These are phyloP conservation scores for Gastrolobium bilobum DNA, from an alignment of 306 rosid species.

Conservation along the genomic window DNA sequence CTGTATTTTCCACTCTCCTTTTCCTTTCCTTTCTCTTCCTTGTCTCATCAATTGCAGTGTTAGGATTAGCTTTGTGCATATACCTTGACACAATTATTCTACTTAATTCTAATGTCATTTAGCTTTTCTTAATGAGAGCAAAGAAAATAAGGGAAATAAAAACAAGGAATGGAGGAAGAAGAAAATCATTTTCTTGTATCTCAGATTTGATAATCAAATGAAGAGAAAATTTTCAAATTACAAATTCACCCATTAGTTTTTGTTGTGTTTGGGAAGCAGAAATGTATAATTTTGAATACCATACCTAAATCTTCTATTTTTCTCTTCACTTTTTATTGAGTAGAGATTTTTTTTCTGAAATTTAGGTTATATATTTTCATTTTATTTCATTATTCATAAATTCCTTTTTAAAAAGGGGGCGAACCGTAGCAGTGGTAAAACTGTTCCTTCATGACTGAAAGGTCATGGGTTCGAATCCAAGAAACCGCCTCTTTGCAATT, in stretches of 20 bases:
- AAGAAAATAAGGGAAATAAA: background rate
- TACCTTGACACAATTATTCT: background rate
- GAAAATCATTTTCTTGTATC: background rate
- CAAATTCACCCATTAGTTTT: background rate
- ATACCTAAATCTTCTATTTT: background rate
- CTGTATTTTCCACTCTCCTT: no score
- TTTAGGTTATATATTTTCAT: conserved; percentile 12
- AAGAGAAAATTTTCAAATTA: background rate
- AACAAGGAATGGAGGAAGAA: background rate
- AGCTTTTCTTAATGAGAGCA: background rate
- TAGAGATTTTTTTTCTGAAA: background rate
- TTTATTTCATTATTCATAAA: background rate
- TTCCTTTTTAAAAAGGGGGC: no score
- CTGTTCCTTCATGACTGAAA: no score
- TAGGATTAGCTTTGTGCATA: no score
- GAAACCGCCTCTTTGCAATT: no score
- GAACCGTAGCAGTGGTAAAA: no score
- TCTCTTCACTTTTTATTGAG: background rate
- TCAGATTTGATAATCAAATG: background rate
- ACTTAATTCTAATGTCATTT: background rate
- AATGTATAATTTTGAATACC: background rate
- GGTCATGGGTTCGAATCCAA: no score
- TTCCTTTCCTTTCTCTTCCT: no score
- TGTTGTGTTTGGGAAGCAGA: background rate
- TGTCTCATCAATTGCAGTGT: no score